A percentile compares a stretch with the other conserved stretches of the same genome.
Conservation (phyloP, 2,329 filamentous ascomycete species). For the Neopestalotiopsis sp. region DNA sequence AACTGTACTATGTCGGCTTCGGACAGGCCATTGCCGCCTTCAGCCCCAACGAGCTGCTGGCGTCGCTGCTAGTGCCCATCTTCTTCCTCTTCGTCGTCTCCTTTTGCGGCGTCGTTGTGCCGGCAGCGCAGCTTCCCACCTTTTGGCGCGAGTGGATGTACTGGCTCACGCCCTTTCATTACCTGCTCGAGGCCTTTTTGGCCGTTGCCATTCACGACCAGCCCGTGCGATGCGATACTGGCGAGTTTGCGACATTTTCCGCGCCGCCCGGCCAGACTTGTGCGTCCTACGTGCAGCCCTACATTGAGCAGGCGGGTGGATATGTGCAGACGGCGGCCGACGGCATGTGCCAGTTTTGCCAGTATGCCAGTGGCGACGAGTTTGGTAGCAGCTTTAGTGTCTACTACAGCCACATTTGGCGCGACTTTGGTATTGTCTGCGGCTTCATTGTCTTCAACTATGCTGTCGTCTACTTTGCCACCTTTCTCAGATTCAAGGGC, state of each 20-base stretch:
- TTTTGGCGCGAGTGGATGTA: slow-evolving; percentile 77
- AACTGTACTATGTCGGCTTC: slow-evolving; percentile 30
- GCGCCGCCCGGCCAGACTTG: slow-evolving; percentile 61
- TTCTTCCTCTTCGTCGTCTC: slow-evolving; percentile 74
- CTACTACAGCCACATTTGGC: slow-evolving; percentile 65
- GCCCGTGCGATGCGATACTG: slow-evolving; percentile 61
- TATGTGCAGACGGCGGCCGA: slow-evolving; percentile 62
- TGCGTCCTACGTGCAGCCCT: slow-evolving; percentile 56
- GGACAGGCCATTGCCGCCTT: slow-evolving; percentile 63
- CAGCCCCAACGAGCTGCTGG: slow-evolving; percentile 69
- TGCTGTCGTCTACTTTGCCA: slow-evolving; percentile 41
- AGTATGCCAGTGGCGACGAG: slow-evolving; percentile 63
- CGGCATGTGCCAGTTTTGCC: slow-evolving; percentile 68
- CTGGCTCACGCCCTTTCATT: slow-evolving; percentile 75
- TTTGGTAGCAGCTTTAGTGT: slow-evolving; percentile 66
- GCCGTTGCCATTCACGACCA: slow-evolving; percentile 67
- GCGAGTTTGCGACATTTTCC: slow-evolving; percentile 68
- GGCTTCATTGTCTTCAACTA: slow-evolving; percentile 70
- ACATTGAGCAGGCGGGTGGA: slow-evolving; percentile 59
- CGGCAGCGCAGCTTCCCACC: slow-evolving; percentile 57
- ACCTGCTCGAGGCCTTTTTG: slow-evolving; percentile 71
- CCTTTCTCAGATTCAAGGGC: slow-evolving; percentile 44
- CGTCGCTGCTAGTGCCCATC: slow-evolving; percentile 68
- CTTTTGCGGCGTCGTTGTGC: slow-evolving; percentile 75
- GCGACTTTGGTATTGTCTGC: slow-evolving; percentile 69